Evolutionary conservation across 1,284 basidiomycete genomes (phyloP).

Genomic region (Boletus sp.): DNA sequence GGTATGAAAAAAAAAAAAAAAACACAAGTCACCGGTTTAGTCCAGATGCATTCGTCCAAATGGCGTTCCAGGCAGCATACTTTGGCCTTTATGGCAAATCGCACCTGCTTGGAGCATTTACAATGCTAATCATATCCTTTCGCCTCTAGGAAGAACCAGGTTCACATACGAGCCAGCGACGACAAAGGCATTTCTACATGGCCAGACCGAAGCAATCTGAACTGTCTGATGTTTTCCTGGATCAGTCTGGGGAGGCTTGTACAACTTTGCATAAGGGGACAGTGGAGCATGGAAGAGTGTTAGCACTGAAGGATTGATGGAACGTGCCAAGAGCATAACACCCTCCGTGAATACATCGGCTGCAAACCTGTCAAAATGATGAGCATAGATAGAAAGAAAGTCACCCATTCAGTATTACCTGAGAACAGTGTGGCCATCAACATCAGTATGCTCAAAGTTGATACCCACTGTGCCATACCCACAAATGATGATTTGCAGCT

Average conservation of each 20-base stretch:
- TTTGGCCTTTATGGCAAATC: constrained; percentile 85
- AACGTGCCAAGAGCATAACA: constrained; percentile 91
- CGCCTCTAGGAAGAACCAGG: constrained; percentile 76
- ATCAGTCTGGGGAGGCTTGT: constrained; percentile 52
- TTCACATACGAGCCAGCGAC: constrained; percentile 99
- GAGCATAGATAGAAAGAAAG: neutral
- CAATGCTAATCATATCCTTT: neutral
- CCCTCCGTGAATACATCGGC: constrained; percentile 97
- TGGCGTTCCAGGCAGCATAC: constrained; percentile 97
- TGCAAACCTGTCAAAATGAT: constrained; percentile 54
- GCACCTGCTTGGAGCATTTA: neutral
- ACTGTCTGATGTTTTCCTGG: constrained; percentile 55
- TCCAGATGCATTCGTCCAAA: constrained; percentile 95
- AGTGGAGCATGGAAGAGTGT: constrained; percentile 91
- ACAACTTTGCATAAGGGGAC: constrained; percentile 81
- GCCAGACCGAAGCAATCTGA: constrained; percentile 91
- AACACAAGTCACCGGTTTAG: constrained; percentile 92
- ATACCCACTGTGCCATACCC: constrained; percentile 94
- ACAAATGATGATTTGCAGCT: constrained; percentile 95
- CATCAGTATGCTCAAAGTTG: constrained; percentile 98
- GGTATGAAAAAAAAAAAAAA: constrained; percentile 80
- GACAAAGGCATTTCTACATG: constrained; percentile 96
- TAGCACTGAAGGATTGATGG: constrained; percentile 92
- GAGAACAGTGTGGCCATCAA: constrained; percentile 95
- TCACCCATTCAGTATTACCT: constrained; percentile 46